phyloP scores from a whole-genome alignment of 768 basidiomycete species.

The Naganishia vaughanmartiniae region DNA sequence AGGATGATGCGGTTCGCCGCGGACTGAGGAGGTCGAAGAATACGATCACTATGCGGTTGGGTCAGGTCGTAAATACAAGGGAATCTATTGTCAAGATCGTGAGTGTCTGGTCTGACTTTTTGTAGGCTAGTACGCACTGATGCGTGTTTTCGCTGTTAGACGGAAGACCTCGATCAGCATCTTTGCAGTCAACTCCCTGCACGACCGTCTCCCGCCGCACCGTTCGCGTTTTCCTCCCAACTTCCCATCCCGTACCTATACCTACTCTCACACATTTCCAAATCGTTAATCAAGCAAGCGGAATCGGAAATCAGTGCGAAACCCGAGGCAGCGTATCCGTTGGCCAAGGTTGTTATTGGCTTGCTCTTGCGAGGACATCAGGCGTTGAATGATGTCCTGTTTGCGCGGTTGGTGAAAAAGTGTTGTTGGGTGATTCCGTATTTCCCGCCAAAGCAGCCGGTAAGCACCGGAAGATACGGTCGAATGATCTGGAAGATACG shows the following conservation, averaged over 20 bases:
- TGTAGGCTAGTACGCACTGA: conserved; percentile 14
- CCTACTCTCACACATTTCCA: conserved; percentile 80
- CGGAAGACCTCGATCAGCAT: conserved; percentile 56
- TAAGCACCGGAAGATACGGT: conserved; percentile 37
- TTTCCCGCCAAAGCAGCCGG: conserved; percentile 60
- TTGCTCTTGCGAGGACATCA: conserved; percentile 61
- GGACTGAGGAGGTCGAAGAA: conserved; percentile 40
- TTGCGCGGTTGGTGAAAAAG: conserved; percentile 77
- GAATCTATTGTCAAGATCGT: conserved; percentile 41
- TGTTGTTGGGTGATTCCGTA: conserved; percentile 83
- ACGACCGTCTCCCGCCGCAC: conserved; percentile 32
- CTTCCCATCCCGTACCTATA: conserved; percentile 60
- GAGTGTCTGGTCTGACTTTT: conserved; percentile 29
- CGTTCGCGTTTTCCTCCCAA: conserved; percentile 47
- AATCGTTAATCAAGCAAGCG: conserved; percentile 83
- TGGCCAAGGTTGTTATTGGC: conserved; percentile 71
- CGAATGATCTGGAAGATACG: background rate
- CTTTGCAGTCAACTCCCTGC: conserved; percentile 32
- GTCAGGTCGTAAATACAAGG: conserved; percentile 48
- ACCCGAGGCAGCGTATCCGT: conserved; percentile 75
- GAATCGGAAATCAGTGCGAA: conserved; percentile 91
- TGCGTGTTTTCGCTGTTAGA: conserved; percentile 29
- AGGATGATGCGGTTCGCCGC: conserved; percentile 50
- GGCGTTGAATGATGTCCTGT: conserved; percentile 71
- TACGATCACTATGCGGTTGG: conserved; percentile 45